phyloP scores from a whole-genome alignment of 768 basidiomycete genomes.

The Amanita polypyramis region DNA sequence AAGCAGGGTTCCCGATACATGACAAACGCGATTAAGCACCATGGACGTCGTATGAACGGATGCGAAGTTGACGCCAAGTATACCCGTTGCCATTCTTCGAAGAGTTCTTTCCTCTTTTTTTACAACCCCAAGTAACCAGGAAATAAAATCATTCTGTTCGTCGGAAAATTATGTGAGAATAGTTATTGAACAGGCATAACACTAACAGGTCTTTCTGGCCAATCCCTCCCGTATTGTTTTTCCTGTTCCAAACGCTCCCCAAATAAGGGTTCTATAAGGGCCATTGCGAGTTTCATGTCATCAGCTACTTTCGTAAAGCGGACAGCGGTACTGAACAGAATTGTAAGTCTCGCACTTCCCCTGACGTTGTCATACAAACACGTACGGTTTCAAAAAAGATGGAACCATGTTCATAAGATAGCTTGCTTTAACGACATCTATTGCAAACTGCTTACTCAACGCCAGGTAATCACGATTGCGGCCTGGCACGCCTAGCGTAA shows the following conservation, averaged over 20 bases:
- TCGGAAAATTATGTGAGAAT: background rate
- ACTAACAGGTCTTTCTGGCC: slow-evolving; percentile 21
- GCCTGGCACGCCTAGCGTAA: slow-evolving; percentile 9
- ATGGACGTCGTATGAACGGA: slow-evolving; percentile 33
- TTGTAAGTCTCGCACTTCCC: background rate
- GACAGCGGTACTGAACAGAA: slow-evolving; percentile 10
- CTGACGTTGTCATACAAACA: background rate
- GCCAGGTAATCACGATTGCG: slow-evolving; percentile 13
- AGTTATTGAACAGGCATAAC: background rate
- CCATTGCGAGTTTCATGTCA: slow-evolving; percentile 9
- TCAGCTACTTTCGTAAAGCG: slow-evolving; percentile 9
- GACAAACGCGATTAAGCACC: slow-evolving; percentile 13
- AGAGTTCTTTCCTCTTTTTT: slow-evolving; percentile 20
- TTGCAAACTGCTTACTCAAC: slow-evolving; percentile 11
- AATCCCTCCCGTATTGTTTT: slow-evolving; percentile 16
- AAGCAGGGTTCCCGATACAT: background rate
- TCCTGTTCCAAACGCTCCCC: slow-evolving; percentile 16
- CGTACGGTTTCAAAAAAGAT: slow-evolving; percentile 15
- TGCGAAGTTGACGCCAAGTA: slow-evolving; percentile 31
- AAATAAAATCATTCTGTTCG: slow-evolving; percentile 32
- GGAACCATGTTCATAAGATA: slow-evolving; percentile 16
- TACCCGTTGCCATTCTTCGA: slow-evolving; percentile 20
- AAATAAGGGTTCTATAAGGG: slow-evolving; percentile 18
- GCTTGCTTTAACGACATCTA: slow-evolving; percentile 11
- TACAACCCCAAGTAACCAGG: slow-evolving; percentile 32